Conservation (phyloP, 208 protist species). For the Tetramitus jugosus region DNA sequence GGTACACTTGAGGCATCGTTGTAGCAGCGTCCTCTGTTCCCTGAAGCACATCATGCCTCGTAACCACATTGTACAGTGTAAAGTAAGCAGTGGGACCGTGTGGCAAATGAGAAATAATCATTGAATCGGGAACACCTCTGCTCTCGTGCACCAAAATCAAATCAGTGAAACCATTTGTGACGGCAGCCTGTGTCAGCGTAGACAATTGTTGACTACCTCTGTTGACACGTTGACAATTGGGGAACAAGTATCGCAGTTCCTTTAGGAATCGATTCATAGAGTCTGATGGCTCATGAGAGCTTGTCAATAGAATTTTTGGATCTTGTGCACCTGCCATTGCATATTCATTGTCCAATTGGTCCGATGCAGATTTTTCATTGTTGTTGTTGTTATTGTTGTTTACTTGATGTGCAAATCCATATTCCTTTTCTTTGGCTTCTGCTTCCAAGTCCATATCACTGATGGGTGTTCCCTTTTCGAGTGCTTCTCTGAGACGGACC, state of each 20-base stretch:
- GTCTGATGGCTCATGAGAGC: conserved; percentile 86
- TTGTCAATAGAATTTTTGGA: conserved; percentile 97
- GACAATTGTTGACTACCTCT: conserved; percentile 83
- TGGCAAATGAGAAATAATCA: conserved; percentile 95
- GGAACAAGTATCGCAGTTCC: conserved; percentile 94
- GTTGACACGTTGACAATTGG: conserved; percentile 95
- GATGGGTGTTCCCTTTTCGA: conserved; percentile 48
- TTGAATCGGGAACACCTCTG: conserved; percentile 89
- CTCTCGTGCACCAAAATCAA: conserved; percentile 96
- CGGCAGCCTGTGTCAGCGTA: conserved; percentile 33
- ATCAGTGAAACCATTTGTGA: conserved; percentile 82
- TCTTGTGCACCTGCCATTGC: conserved; percentile 83
- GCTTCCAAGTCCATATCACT: neutral
- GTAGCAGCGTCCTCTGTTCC: conserved; percentile 50
- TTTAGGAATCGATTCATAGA: conserved; percentile 95
- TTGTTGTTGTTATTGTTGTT: conserved; percentile 69
- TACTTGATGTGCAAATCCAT: conserved; percentile 11
- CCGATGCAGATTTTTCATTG: conserved; percentile 62
- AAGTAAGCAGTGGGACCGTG: conserved; percentile 98
- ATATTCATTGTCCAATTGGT: conserved; percentile 96
- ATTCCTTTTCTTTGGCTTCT: conserved; percentile 22
- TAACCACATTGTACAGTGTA: conserved; percentile 87
- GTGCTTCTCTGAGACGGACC: conserved; percentile 43
- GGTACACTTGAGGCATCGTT: conserved; percentile 83
- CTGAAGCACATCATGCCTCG: conserved; percentile 79